These are phyloP conservation scores for Globisporangium paroecandrum DNA, from an alignment of 352 stramenopile genomes.

Conservation along the genomic window DNA sequence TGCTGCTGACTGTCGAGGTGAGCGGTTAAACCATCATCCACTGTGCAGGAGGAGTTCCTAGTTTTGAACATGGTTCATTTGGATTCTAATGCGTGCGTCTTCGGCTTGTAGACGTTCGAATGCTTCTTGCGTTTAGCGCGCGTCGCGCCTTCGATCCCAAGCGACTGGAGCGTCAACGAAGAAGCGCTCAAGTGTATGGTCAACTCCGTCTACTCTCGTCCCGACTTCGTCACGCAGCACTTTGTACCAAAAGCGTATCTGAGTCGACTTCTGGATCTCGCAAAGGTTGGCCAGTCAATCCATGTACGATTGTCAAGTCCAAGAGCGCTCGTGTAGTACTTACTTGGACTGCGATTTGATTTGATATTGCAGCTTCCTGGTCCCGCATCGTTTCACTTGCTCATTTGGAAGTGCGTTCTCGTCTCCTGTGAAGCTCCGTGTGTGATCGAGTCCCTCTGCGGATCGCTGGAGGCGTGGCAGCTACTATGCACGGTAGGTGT, in stretches of 20 bases:
- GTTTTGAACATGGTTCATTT: not conserved
- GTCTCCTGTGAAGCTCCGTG: constrained; percentile 43
- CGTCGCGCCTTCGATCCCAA: not conserved
- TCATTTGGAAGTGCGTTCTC: constrained; percentile 61
- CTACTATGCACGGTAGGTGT: constrained; percentile 36
- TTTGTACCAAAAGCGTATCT: constrained; percentile 24
- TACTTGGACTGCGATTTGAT: not conserved
- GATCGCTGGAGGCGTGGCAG: constrained; percentile 36
- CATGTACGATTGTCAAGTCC: not conserved
- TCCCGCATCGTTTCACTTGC: constrained; percentile 36
- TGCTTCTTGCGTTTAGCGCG: constrained; percentile 31
- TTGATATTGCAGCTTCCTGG: constrained; percentile 9
- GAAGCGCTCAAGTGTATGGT: constrained; percentile 69
- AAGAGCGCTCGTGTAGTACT: not conserved
- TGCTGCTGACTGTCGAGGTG: constrained; percentile 48
- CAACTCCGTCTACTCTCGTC: constrained; percentile 60
- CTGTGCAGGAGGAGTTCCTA: not conserved
- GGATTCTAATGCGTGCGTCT: constrained; percentile 1
- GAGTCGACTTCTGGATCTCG: constrained; percentile 28
- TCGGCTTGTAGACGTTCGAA: constrained; percentile 29
- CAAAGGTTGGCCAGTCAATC: constrained; percentile 7
- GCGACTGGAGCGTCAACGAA: constrained; percentile 28
- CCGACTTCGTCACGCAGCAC: constrained; percentile 44
- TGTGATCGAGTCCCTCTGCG: constrained; percentile 25
- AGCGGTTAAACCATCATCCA: too few species aligned